Base-by-base conservation (phyloP, 495 filamentous ascomycete genomes). In the Neurospora sp. region DNA sequence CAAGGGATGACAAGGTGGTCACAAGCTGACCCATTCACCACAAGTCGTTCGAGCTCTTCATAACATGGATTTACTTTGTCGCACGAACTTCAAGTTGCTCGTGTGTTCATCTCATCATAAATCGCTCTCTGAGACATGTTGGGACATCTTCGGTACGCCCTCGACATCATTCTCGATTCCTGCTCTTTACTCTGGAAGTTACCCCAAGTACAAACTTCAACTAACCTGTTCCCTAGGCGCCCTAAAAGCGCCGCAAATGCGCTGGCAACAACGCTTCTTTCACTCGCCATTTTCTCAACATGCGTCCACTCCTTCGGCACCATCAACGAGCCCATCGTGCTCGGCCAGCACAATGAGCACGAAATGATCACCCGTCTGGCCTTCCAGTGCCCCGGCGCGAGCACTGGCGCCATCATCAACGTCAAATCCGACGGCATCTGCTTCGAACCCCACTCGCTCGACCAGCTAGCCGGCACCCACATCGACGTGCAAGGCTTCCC, bases 311-410 rank as follows among this genome's bases (percentile, higher is more conserved):
- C 74, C 1, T 79, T 79, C 23, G 78, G 77, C 7, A 79, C 78
- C 38, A 78, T 79, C 71, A 79, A 79, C 70, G 78, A 71, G 40
- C 78, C 78, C 16, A 37, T 70, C 2, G 16, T 79, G 18, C 66
- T 79, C 39, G 72, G 74, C 1, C 78, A 79, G 69, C 77, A 79
- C 73, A 79, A 79, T 66, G 78, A 79, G 71, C 78, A 79, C 73
- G 78, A 79, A 69, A 77, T 79, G 74, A 75, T 79, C 69, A 79
- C 78, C 7, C 77, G 78, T n/a, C 39, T 78, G 62, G 78, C 78
- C 1, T 78, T 79, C 62, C 78, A 78, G 70, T 79, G 78, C 35
- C 71, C 72, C 10, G 70, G 66, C 20, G 77, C 73, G n/a, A 70
- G 69, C 20, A 66, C 54, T 7, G 27, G 14, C 54, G 5, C 23